Evolutionary conservation across 116 monocot species (phyloP).

Genomic region (Dioscorea cayenensis): DNA sequence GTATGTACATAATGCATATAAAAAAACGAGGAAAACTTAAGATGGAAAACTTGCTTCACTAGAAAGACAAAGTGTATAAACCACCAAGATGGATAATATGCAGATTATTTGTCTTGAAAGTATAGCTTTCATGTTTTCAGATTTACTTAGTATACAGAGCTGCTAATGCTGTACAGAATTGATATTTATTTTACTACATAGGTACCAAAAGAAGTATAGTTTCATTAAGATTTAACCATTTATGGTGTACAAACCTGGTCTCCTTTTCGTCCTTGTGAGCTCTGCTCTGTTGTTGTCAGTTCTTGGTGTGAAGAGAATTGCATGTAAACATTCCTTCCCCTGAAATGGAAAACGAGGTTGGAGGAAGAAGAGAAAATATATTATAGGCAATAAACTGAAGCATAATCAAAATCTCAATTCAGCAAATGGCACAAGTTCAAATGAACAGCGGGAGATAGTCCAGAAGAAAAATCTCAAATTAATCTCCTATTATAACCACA

Average conservation of each 20-base stretch:
- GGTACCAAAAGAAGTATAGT: not conserved
- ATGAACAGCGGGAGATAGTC: too few relatives aligned
- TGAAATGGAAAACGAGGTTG: conserved; percentile 18
- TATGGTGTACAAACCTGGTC: conserved; percentile 50
- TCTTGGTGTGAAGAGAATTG: conserved; percentile 95
- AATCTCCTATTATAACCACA: not conserved
- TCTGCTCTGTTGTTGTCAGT: conserved; percentile 67
- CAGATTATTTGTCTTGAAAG: too few relatives aligned
- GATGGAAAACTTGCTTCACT: too few relatives aligned
- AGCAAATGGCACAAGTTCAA: too few relatives aligned
- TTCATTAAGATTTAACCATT: not conserved
- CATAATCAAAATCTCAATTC: not conserved
- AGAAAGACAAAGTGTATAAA: too few relatives aligned
- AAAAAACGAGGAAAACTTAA: too few relatives aligned
- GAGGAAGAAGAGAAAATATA: not conserved
- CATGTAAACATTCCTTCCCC: conserved; percentile 90
- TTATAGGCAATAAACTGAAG: not conserved
- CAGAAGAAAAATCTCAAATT: not conserved
- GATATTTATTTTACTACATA: not conserved
- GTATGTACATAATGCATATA: too few relatives aligned
- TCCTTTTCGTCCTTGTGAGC: conserved; percentile 50
- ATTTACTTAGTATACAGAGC: too few relatives aligned
- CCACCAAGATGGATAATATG: too few relatives aligned
- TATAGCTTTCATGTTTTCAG: too few relatives aligned
- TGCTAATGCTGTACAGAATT: not conserved